Conservation (phyloP, 2,329 filamentous ascomycete species). For the Colletotrichum destructivum region DNA sequence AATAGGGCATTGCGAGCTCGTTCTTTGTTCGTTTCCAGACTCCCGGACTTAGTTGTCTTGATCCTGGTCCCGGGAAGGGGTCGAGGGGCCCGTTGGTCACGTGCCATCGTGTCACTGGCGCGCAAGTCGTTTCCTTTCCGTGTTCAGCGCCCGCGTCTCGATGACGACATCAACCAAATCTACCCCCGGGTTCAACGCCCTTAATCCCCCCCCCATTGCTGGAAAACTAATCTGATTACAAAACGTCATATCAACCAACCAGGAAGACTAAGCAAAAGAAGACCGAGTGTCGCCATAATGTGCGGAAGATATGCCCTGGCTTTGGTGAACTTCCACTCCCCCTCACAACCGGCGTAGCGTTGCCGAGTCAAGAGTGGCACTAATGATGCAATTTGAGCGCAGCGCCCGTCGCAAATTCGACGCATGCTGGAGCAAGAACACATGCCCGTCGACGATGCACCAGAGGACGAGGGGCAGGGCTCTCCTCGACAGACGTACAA, state of each 20-base stretch:
- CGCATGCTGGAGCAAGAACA: conserved; percentile 80
- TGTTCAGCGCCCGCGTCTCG: conserved; percentile 1
- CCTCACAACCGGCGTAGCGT: no score
- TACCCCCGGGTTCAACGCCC: neutral
- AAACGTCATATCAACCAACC: neutral
- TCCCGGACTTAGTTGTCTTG: no score
- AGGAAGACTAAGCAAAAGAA: neutral
- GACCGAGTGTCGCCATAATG: conserved; percentile 44
- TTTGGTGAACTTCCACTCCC: conserved; percentile 50
- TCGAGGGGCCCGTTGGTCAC: neutral
- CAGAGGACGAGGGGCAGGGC: conserved; percentile 76
- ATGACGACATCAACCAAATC: conserved; percentile 22
- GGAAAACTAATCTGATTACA: neutral
- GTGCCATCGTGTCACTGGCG: conserved; percentile 22
- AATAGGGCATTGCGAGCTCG: no score
- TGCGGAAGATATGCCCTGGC: conserved; percentile 56
- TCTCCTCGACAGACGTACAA: conserved; percentile 85
- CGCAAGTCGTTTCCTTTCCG: neutral
- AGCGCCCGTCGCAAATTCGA: conserved; percentile 85
- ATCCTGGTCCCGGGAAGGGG: neutral
- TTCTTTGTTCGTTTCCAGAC: neutral
- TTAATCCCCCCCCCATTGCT: neutral
- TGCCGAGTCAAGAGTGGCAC: conserved; percentile 11
- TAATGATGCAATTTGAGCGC: conserved; percentile 18
- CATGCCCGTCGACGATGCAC: conserved; percentile 80